phyloP scores from a whole-genome alignment of 352 stramenopile genomes.

The Phytophthora nicotianae region DNA sequence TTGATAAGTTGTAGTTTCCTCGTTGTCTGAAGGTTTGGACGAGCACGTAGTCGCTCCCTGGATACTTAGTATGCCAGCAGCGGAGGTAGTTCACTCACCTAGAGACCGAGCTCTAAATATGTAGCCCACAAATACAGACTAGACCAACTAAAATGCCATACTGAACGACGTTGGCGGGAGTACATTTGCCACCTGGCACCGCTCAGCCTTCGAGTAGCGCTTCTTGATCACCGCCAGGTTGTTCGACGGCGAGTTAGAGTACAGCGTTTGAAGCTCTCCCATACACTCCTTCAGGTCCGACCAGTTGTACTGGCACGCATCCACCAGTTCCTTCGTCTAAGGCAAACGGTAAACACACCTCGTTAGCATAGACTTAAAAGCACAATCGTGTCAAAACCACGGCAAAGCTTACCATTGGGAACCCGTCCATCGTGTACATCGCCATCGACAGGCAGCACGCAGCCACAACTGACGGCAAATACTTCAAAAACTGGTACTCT shows the following conservation, averaged over 20 bases:
- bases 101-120: slow-evolving; percentile 58
- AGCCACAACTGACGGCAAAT: slow-evolving; percentile 84
- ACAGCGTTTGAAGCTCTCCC: slow-evolving; percentile 79
- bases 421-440: slow-evolving; percentile 85
- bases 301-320: slow-evolving; percentile 81
- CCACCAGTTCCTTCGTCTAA: slow-evolving; percentile 83
- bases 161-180: slow-evolving; percentile 77
- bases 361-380: slow-evolving; percentile 2
- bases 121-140: slow-evolving; percentile 49
- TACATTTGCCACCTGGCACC: slow-evolving; percentile 78
- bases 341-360: slow-evolving; percentile 1
- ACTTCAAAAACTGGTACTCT: slow-evolving; percentile 89
- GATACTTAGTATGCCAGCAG: slow-evolving; percentile 22
- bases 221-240: slow-evolving; percentile 90
- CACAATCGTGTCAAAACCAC: not conserved
- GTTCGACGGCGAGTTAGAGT: slow-evolving; percentile 81
- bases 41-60: slow-evolving; percentile 33
- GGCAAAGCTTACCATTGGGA: slow-evolving; percentile 67
- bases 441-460: slow-evolving; percentile 86
- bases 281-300: slow-evolving; percentile 84
- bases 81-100: slow-evolving; percentile 32
- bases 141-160: slow-evolving; percentile 77
- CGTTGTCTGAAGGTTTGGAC: slow-evolving; percentile 33
- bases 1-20: slow-evolving; percentile 40
- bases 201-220: slow-evolving; percentile 86